Conservation (phyloP, 2,329 filamentous ascomycete genomes). For the Colletotrichum lindemuthianum region DNA sequence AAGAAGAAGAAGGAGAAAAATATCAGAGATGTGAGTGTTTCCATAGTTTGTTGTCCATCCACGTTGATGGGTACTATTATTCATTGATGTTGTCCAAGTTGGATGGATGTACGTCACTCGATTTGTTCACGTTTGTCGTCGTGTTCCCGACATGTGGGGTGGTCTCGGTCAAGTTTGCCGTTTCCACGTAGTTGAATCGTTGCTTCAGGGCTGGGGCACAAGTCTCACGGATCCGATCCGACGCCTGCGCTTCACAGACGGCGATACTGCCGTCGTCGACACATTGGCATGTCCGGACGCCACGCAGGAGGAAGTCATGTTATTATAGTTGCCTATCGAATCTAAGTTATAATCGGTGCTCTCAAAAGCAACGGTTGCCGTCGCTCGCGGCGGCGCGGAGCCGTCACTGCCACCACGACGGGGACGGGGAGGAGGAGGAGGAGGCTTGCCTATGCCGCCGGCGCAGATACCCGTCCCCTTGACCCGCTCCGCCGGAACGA, state of each 20-base stretch:
- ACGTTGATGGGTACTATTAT: background rate
- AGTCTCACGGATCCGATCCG: no score
- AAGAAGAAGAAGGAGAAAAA: background rate
- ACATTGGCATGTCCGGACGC: background rate
- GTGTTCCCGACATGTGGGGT: background rate
- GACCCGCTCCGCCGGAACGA: slow-evolving; percentile 32
- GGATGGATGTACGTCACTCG: background rate
- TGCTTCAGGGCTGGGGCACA: no score
- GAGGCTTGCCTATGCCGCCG: slow-evolving; percentile 32
- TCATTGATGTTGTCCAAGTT: background rate
- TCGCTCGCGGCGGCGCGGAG: slow-evolving; percentile 3
- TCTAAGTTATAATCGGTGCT: slow-evolving; percentile 33
- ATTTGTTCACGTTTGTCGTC: background rate
- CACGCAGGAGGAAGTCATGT: slow-evolving; percentile 32
- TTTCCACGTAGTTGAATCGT: no score
- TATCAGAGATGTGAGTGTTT: background rate
- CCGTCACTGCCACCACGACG: slow-evolving; percentile 16
- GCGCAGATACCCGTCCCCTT: slow-evolving; percentile 32
- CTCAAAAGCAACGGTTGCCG: slow-evolving; percentile 28
- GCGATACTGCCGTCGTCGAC: no score
- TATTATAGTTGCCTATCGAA: slow-evolving; percentile 32
- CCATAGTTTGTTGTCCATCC: background rate
- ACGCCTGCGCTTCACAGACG: no score
- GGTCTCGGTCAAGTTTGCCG: background rate
- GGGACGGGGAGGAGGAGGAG: slow-evolving; percentile 22